A percentile compares a stretch with the other conserved stretches of the same genome.
These are phyloP conservation scores for Rhodosporidiobolus sp. DNA, from an alignment of 768 basidiomycete species.

Conservation along the genomic window DNA sequence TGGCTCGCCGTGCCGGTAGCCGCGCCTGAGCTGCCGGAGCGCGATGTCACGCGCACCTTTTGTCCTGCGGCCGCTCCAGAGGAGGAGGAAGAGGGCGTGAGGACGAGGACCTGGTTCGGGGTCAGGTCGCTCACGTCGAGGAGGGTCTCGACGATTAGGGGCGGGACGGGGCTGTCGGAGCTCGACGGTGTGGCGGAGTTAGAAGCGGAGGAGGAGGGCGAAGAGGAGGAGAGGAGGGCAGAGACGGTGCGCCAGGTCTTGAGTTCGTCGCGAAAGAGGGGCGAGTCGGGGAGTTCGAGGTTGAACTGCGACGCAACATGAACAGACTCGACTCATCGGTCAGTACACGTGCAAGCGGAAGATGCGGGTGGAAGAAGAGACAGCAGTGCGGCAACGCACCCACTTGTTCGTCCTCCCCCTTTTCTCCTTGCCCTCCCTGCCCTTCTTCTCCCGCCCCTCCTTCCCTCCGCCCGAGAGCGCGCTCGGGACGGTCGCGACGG, in stretches of 20 bases:
- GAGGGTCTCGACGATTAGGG: constrained; percentile 40
- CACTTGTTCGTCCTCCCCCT: neutral
- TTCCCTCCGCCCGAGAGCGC: neutral
- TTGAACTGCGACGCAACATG: too few relatives aligned
- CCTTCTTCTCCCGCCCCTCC: neutral
- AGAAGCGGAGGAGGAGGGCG: neutral
- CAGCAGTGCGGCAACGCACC: too few relatives aligned
- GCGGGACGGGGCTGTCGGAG: constrained; percentile 7
- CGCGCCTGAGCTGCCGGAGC: too few relatives aligned
- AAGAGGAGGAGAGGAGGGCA: neutral
- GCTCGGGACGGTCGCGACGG: too few relatives aligned
- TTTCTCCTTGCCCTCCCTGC: neutral
- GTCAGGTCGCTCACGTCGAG: constrained; percentile 40
- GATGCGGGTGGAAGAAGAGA: too few relatives aligned
- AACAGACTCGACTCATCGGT: too few relatives aligned
- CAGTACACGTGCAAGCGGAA: too few relatives aligned
- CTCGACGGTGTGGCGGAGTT: too few relatives aligned
- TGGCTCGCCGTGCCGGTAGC: too few relatives aligned
- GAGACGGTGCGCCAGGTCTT: neutral
- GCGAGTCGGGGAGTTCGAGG: neutral
- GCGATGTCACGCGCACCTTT: neutral
- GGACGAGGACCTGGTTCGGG: constrained; percentile 42
- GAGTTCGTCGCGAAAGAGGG: neutral
- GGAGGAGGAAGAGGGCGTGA: too few relatives aligned
- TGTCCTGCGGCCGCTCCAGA: too few relatives aligned